Base-by-base conservation (phyloP, 2,329 filamentous ascomycete genomes). In the Aureobasidium namibiae region DNA sequence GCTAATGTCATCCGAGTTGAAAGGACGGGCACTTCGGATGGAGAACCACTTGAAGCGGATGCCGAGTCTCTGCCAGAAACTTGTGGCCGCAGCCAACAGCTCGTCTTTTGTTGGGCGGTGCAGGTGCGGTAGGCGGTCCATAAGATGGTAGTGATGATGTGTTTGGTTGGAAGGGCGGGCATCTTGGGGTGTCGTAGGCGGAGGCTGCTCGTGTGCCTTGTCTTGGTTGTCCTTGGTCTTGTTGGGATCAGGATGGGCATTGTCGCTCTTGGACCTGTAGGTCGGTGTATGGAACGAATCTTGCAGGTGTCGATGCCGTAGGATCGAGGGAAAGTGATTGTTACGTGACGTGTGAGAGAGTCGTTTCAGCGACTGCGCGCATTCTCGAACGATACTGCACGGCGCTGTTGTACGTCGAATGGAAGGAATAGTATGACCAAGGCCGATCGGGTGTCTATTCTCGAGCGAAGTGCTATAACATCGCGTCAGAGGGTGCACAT, bases 41-140 rank as follows among this genome's bases (percentile, higher is more conserved):
- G 94, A 95, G 67, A 94, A 87, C 94, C 94, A 99, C 74, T 99
- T 99, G 77, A 97, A 95, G 41, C 91, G 87, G 24, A 97, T 89
- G 69, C 88, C 90, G 45, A 96, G 74, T 50, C 94, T 84, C 63
- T 95, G 87, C 86, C 90, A 94, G 72, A 97, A 96, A 1, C 92
- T 92, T 23, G 86, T 96, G 36, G 94, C 91, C 4, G 94, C 92
- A 21, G 89, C 88, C 36, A 99, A 79, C 29, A 99, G 80, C 72
- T 99, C 94, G 70, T 96, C 92, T 70, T 95, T 96, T 8, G 87
- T 92, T 5, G 94, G 92, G 21, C 92, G 82, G 75, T 96, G 82
- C 38, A 86, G 72, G 63, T 85, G 90, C 66, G 89, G 87, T 13
- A 80, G 73, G 62, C 82, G 80, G 65, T 85, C 77, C 62, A 84